Percentiles rank a stretch among this genome's conserved stretches.
Evolutionary conservation across 257 asterid species (phyloP).

Genomic region (Asclepias syriaca): DNA sequence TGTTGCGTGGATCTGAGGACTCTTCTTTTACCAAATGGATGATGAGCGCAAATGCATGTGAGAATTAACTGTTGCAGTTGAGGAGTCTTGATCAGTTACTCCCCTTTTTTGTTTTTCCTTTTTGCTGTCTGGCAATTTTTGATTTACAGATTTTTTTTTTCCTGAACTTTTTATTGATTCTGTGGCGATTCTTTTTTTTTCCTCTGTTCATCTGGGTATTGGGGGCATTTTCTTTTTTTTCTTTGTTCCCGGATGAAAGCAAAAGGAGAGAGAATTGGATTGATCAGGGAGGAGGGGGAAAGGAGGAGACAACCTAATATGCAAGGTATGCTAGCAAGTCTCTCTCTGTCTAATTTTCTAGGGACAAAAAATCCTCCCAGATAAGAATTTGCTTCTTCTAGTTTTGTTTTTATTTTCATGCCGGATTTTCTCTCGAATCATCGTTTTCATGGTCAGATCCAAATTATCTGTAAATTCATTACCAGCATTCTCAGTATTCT

Average conservation of each 20-base stretch:
- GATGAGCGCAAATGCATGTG: conserved; percentile 42
- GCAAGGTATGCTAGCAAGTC: not conserved
- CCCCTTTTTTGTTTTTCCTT: not conserved
- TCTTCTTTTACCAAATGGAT: conserved; percentile 13
- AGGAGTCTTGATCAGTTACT: conserved; percentile 30
- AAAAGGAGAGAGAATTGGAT: conserved; percentile 11
- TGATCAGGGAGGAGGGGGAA: conserved; percentile 16
- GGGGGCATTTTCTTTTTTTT: not conserved
- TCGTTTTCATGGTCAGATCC: conserved; percentile 18
- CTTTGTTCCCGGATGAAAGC: conserved; percentile 2
- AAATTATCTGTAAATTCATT: not conserved
- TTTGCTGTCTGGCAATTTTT: conserved; percentile 2
- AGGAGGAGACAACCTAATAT: not conserved
- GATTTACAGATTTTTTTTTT: not conserved
- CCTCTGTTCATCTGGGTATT: not conserved
- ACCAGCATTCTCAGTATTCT: not conserved
- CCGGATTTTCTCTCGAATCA: conserved; percentile 6
- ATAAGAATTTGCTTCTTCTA: conserved; percentile 8
- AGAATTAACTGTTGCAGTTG: conserved; percentile 33
- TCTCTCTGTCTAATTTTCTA: not conserved
- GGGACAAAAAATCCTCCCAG: conserved; percentile 5
- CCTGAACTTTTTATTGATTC: conserved; percentile 2
- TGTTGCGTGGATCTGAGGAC: conserved; percentile 54
- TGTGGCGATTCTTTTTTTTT: not conserved
- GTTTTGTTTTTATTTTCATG: conserved; percentile 1